These are phyloP conservation scores for Luvunga scandens DNA, from an alignment of 345 rosid genomes.

Conservation along the genomic window DNA sequence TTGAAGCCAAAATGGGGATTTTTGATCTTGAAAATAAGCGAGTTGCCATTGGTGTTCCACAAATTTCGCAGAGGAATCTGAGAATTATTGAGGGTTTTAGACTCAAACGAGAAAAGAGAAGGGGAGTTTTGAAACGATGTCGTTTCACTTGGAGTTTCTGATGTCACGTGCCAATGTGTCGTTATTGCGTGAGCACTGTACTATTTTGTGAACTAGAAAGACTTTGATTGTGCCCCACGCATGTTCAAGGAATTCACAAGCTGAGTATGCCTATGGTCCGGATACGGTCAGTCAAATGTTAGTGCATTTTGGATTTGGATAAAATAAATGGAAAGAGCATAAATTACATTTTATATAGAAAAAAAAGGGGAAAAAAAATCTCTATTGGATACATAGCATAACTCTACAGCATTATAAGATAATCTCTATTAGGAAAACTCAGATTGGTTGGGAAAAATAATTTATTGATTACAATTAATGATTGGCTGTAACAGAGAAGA, in stretches of 20 bases:
- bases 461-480: background rate
- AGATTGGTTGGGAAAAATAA: background rate
- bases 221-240: background rate
- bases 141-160: background rate
- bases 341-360: background rate
- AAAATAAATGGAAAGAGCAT: background rate
- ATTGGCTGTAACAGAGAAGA: background rate
- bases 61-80: background rate
- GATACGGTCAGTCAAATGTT: background rate
- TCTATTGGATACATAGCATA: background rate
- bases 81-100: background rate
- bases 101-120: background rate
- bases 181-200: no score
- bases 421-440: background rate
- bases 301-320: background rate
- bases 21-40: constrained; percentile 52
- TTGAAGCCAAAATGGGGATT: constrained; percentile 28
- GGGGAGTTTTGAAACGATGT: background rate
- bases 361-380: background rate
- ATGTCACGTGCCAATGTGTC: background rate
- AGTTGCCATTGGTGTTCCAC: constrained; percentile 28
- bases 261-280: background rate
- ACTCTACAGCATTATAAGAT: background rate
- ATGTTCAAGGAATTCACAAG: no score
- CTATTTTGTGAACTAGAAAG: no score